Evolutionary conservation across 202 grass and related monocot genomes (phyloP).

Genomic region (Cymbopogon flexuosus): DNA sequence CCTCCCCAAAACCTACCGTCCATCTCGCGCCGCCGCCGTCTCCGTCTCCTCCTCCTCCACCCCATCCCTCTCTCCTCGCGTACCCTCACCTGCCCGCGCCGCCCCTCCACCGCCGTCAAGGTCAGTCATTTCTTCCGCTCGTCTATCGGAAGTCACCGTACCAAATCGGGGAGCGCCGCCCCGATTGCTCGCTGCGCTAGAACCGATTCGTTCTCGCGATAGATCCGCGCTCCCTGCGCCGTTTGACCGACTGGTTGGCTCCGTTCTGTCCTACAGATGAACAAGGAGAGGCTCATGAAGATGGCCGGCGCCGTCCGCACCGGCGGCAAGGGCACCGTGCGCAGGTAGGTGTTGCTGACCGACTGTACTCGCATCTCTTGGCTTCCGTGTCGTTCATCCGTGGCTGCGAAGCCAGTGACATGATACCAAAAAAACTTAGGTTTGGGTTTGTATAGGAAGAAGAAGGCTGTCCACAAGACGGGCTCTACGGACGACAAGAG

Average conservation of each 20-base stretch:
- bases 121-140: background rate
- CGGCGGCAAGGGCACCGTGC: constrained; percentile 64
- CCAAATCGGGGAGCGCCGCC: background rate
- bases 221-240: background rate
- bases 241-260: background rate
- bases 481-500: constrained; percentile 59
- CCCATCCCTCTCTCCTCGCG: background rate
- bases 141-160: background rate
- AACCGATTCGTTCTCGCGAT: background rate
- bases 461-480: constrained; percentile 72
- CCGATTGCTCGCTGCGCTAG: background rate
- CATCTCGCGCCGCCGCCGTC: constrained; percentile 29
- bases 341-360: constrained; percentile 30
- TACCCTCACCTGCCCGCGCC: constrained; percentile 3
- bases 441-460: constrained; percentile 40
- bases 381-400: background rate
- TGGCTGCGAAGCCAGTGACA: background rate
- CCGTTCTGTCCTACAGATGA: constrained; percentile 40
- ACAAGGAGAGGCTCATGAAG: constrained; percentile 76
- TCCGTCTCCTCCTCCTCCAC: background rate
- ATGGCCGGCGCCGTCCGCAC: constrained; percentile 78
- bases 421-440: background rate
- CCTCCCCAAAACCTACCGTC: constrained; percentile 12
- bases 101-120: constrained; percentile 26
- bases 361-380: background rate